Evolutionary conservation across 2,329 filamentous ascomycete genomes (phyloP).

Genomic region (Colletotrichum siamense): DNA sequence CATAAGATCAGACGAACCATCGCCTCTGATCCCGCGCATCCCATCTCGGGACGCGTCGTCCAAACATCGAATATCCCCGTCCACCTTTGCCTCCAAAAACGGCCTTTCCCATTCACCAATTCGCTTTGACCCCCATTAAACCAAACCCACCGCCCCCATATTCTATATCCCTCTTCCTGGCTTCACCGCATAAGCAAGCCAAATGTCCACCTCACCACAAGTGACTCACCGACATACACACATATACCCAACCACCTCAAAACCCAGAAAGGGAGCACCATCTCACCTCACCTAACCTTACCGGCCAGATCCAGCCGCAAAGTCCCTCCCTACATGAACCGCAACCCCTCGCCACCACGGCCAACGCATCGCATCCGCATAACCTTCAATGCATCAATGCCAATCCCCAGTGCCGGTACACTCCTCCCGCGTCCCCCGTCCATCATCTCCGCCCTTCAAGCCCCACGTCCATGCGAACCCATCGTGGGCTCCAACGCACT

Average conservation of each 20-base stretch:
- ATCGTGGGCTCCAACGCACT: neutral
- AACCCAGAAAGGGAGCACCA: neutral
- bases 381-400: neutral
- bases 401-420: neutral
- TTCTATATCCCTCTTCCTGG: neutral
- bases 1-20: neutral
- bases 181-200: neutral
- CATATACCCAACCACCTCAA: neutral
- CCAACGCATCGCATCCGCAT: neutral
- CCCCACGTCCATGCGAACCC: neutral
- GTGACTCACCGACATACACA: neutral
- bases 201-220: neutral
- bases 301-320: neutral
- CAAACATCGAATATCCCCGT: neutral
- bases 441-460: neutral
- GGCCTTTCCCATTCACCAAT: neutral
- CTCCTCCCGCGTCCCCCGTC: neutral
- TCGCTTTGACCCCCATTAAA: neutral
- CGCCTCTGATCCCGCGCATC: neutral
- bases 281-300: rapidly evolving
- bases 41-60: neutral
- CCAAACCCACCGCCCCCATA: neutral
- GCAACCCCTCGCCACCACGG: neutral
- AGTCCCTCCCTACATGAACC: neutral
- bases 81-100: neutral